phyloP scores from a whole-genome alignment of 2,329 filamentous ascomycete genomes.

The Scortechinia acanthostroma region DNA sequence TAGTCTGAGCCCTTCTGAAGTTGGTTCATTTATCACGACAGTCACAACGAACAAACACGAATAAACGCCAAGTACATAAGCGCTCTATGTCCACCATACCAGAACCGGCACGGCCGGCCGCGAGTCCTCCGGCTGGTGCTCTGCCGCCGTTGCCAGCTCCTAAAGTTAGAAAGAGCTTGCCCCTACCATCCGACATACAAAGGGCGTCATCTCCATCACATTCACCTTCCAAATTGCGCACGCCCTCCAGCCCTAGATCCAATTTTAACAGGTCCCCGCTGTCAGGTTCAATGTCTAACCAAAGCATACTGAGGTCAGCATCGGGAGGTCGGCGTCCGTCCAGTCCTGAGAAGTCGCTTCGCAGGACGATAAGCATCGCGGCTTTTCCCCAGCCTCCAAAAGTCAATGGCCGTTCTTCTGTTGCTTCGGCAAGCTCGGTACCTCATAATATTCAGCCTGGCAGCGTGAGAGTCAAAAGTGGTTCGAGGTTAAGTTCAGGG shows the following conservation, averaged over 20 bases:
- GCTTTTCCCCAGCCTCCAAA: background rate
- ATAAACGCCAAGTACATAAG: too few species aligned
- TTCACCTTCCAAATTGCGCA: background rate
- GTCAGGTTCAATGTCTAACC: background rate
- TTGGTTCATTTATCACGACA: too few species aligned
- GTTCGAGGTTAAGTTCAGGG: background rate
- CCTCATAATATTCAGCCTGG: background rate
- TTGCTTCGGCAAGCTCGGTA: background rate
- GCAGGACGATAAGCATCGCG: background rate
- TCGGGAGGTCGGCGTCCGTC: background rate
- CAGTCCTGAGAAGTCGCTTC: background rate
- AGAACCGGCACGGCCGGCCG: background rate
- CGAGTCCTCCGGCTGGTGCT: background rate
- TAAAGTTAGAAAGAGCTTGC: background rate
- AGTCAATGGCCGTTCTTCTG: background rate
- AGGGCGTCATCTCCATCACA: background rate
- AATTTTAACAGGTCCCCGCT: background rate
- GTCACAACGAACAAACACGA: too few species aligned
- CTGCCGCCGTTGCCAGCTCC: background rate
- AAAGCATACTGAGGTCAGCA: background rate
- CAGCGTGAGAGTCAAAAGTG: background rate
- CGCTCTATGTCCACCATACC: background rate
- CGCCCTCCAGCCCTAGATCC: background rate
- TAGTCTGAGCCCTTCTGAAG: too few species aligned
- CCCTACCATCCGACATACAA: background rate